Base-by-base conservation (phyloP, 495 filamentous ascomycete species). In the Neurospora hispaniola region DNA sequence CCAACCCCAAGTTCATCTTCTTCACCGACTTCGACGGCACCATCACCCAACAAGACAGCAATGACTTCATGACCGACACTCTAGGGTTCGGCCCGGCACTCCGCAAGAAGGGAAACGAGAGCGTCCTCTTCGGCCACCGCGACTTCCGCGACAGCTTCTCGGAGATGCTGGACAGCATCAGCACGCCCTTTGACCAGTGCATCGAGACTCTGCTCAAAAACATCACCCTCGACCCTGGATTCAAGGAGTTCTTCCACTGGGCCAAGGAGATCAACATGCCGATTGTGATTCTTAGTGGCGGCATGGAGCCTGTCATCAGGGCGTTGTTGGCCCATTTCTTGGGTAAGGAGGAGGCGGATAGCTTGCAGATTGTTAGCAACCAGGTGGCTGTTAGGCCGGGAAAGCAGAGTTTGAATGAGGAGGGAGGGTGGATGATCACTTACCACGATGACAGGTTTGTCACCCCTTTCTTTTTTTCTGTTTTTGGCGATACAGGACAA, bases 21-120 rank as follows among this genome's bases (percentile, higher is more conserved):
- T 98, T 98, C 85, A 95, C 94, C 48, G 95, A 98, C 81, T 98
- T 98, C 75, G 95, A 98, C 79, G 95, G 95, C 71, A 98, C 96
- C 42, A 96, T 98, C 77, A 98, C 94, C 41, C 84, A 92, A 72
- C 87, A 92, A 76, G 94, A 97, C 83, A 95, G 91, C 88, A 98
- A 98, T 86, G 94, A 98, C 85, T 96, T 86, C 82, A 86, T 98
- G 84, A 97, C 94, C 70, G 96, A 98, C 84, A 96, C 94, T 81
- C 86, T 96, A 31, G 96, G 95, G 71, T 97, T 88, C 77, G 95
- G 95, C 66, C 74, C 80, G 7, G 86, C 85, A 73, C 87, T 87
- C 48, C 91, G 95, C 69, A 84, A 82, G 66, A 79, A 89, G 79
- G 86, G 87, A 70, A 96, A 94, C 82, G 74, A 86, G 43, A 91